These are phyloP conservation scores for Cercophora samala DNA, from an alignment of 495 filamentous ascomycete genomes.

Conservation along the genomic window DNA sequence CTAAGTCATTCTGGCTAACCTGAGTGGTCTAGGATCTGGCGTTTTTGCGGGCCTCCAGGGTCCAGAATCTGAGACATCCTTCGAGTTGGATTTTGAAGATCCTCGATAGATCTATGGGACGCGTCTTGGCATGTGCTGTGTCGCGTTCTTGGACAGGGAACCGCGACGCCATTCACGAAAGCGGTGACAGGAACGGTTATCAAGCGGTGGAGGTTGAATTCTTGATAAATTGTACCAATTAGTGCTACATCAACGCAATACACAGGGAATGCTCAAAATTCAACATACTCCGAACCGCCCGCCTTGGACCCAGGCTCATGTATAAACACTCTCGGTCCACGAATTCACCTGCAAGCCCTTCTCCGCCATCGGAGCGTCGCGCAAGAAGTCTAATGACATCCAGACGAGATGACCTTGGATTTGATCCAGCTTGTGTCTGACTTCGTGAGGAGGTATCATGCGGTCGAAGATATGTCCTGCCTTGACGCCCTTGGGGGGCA, in stretches of 20 bases:
- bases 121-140: neutral
- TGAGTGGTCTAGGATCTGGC: too few species aligned
- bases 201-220: neutral
- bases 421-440: conserved; percentile 69
- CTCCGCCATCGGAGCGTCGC: conserved; percentile 87
- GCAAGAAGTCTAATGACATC: conserved; percentile 87
- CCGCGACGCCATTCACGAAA: too few species aligned
- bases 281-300: too few species aligned
- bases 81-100: neutral
- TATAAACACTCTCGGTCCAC: conserved; percentile 51
- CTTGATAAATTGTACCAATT: neutral
- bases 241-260: neutral
- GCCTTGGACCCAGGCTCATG: conserved; percentile 24
- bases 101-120: neutral
- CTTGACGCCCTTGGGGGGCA: conserved; percentile 65
- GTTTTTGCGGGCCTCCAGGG: neutral
- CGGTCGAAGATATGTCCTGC: conserved; percentile 81
- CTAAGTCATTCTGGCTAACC: too few species aligned
- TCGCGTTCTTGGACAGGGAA: neutral
- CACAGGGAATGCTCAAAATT: neutral
- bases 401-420: conserved; percentile 91
- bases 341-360: conserved; percentile 58
- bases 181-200: too few species aligned
- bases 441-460: conserved; percentile 64
- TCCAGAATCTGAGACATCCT: neutral